These are phyloP conservation scores for Lipomyces orientalis DNA, from an alignment of 805 yeast species.

Conservation along the genomic window DNA sequence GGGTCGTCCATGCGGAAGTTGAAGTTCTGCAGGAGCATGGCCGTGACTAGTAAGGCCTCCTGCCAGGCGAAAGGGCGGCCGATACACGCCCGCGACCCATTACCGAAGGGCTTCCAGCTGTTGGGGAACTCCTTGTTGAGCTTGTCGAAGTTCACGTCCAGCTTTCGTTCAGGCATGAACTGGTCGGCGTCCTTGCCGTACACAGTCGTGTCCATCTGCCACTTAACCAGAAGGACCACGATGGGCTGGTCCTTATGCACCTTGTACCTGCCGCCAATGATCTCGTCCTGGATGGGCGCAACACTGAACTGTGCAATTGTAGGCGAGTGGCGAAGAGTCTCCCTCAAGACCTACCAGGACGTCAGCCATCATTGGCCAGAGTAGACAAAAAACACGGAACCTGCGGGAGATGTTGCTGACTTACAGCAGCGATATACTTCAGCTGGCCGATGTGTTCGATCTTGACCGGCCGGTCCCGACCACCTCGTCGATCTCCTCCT, in stretches of 20 bases:
- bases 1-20: slow-evolving; percentile 9
- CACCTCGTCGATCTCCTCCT: slow-evolving; percentile 8
- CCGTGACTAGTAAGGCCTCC: slow-evolving; percentile 1
- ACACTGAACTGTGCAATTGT: neutral
- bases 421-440: slow-evolving; percentile 10
- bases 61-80: slow-evolving; percentile 7
- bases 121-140: slow-evolving; percentile 8
- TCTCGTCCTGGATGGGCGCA: slow-evolving; percentile 9
- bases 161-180: slow-evolving; percentile 11
- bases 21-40: slow-evolving; percentile 5
- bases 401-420: slow-evolving; percentile 6
- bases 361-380: slow-evolving; percentile 5
- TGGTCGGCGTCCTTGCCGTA: slow-evolving; percentile 13
- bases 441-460: slow-evolving; percentile 7
- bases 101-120: slow-evolving; percentile 1
- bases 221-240: neutral
- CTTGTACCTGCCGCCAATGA: slow-evolving; percentile 8
- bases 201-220: slow-evolving; percentile 4
- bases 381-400: slow-evolving; percentile 1
- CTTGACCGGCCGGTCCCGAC: slow-evolving; percentile 10
- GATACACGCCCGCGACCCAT: slow-evolving; percentile 6
- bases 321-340: slow-evolving; percentile 6
- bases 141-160: neutral
- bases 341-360: slow-evolving; percentile 2
- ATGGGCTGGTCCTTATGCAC: slow-evolving; percentile 4